Percentiles rank a stretch among this genome's conserved stretches.
Evolutionary conservation across 1,284 basidiomycete genomes (phyloP).

Genomic region (Wallemia mellicola): DNA sequence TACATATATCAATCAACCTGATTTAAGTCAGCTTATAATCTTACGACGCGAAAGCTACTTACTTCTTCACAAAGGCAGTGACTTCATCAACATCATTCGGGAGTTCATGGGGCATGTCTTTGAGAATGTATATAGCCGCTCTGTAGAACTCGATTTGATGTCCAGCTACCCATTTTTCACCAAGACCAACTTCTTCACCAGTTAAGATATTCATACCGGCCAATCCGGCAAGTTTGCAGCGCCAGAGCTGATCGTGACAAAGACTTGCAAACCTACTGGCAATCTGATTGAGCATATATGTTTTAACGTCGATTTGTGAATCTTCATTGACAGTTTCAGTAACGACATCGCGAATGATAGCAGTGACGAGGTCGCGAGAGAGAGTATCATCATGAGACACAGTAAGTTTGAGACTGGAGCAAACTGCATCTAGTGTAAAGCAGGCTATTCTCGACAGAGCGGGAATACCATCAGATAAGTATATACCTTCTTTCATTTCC

Average conservation of each 20-base stretch:
- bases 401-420: not conserved
- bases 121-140: slow-evolving; percentile 70
- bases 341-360: no score
- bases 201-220: slow-evolving; percentile 51
- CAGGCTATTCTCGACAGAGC: not conserved
- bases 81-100: slow-evolving; percentile 56
- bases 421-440: not conserved
- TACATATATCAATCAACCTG: slow-evolving; percentile 30
- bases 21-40: not conserved
- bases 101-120: slow-evolving; percentile 77
- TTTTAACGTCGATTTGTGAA: no score
- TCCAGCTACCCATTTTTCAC: slow-evolving; percentile 52
- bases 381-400: not conserved
- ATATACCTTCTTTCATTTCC: not conserved
- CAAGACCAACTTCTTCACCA: slow-evolving; percentile 31
- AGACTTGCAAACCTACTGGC: slow-evolving; percentile 47
- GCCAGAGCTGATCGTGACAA: slow-evolving; percentile 69
- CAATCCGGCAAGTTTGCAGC: slow-evolving; percentile 58
- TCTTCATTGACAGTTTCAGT: no score
- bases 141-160: slow-evolving; percentile 73
- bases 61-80: slow-evolving; percentile 35
- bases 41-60: not conserved
- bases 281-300: slow-evolving; percentile 36
- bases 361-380: not conserved
- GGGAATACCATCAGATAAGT: not conserved